Evolutionary conservation across 2,329 filamentous ascomycete species (phyloP).

Genomic region (Pseudogymnoascus sp.): DNA sequence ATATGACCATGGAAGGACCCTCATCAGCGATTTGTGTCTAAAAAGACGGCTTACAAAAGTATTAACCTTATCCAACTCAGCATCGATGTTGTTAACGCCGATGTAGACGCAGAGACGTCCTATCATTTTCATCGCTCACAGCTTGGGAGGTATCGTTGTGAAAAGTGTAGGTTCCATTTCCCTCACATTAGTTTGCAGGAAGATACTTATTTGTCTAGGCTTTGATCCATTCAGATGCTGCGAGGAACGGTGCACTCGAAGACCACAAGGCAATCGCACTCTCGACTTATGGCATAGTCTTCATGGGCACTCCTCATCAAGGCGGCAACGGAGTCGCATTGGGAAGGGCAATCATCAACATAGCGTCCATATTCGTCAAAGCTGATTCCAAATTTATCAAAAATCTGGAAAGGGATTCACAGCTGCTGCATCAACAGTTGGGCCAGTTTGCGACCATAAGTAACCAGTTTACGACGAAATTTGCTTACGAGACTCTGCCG

Average conservation of each 20-base stretch:
- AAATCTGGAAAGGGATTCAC: slow-evolving; percentile 32
- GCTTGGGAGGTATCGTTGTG: slow-evolving; percentile 31
- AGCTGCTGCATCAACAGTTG: slow-evolving; percentile 34
- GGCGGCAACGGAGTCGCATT: slow-evolving; percentile 30
- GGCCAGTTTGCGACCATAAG: slow-evolving; percentile 33
- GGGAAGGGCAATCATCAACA: slow-evolving; percentile 17
- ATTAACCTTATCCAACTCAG: slow-evolving; percentile 7
- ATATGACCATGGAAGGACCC: slow-evolving; percentile 31
- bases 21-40: slow-evolving; percentile 32
- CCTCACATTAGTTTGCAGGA: background rate
- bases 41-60: slow-evolving; percentile 25
- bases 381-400: slow-evolving; percentile 29
- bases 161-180: slow-evolving; percentile 20
- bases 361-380: slow-evolving; percentile 32
- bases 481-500: slow-evolving; percentile 28
- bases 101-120: slow-evolving; percentile 27
- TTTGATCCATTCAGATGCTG: slow-evolving; percentile 33
- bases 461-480: slow-evolving; percentile 32
- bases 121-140: slow-evolving; percentile 32
- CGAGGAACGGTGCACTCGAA: slow-evolving; percentile 24
- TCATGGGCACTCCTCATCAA: slow-evolving; percentile 36
- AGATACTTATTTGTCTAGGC: slow-evolving; percentile 24
- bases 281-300: slow-evolving; percentile 36
- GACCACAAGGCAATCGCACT: slow-evolving; percentile 31
- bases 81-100: slow-evolving; percentile 10